Evolutionary conservation across 2,329 filamentous ascomycete species (phyloP).

Genomic region (Trichocomaceae sp.): DNA sequence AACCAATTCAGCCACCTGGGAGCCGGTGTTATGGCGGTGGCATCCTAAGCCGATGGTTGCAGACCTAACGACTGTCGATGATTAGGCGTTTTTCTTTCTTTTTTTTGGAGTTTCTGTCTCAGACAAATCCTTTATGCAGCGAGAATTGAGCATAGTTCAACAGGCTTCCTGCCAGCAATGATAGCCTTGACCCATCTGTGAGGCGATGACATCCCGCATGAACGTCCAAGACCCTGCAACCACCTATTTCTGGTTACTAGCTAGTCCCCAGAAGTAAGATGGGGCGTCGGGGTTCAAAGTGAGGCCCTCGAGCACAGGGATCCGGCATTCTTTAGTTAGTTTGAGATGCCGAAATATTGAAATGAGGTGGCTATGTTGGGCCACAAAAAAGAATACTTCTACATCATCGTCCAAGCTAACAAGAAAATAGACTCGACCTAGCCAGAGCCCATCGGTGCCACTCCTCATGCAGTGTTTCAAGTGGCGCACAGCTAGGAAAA

Average conservation of each 20-base stretch:
- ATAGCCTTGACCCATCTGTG: slow-evolving; percentile 60
- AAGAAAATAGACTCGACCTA: slow-evolving; percentile 68
- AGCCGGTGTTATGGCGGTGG: slow-evolving; percentile 20
- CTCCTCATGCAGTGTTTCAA: slow-evolving; percentile 17
- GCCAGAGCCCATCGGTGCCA: slow-evolving; percentile 10
- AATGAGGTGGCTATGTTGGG: slow-evolving; percentile 13
- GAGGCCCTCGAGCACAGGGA: slow-evolving; percentile 64
- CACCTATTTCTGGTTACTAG: slow-evolving; percentile 27
- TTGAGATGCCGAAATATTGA: slow-evolving; percentile 7
- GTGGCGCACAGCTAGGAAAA: slow-evolving; percentile 3
- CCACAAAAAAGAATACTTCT: slow-evolving; percentile 39
- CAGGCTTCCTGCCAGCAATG: slow-evolving; percentile 53
- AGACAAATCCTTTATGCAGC: background rate
- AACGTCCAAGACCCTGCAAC: slow-evolving; percentile 86
- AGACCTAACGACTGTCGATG: slow-evolving; percentile 30
- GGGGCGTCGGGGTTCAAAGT: background rate
- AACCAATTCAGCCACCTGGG: slow-evolving; percentile 37
- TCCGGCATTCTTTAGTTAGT: slow-evolving; percentile 36
- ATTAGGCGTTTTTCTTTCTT: slow-evolving; percentile 19
- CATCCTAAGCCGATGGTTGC: slow-evolving; percentile 53
- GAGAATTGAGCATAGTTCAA: slow-evolving; percentile 58
- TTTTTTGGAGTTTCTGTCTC: slow-evolving; percentile 18
- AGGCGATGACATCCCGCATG: slow-evolving; percentile 65
- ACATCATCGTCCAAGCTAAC: slow-evolving; percentile 83
- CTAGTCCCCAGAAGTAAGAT: background rate